Base-by-base conservation (phyloP, 2,329 filamentous ascomycete genomes). In the Pseudogymnoascus sp. region DNA sequence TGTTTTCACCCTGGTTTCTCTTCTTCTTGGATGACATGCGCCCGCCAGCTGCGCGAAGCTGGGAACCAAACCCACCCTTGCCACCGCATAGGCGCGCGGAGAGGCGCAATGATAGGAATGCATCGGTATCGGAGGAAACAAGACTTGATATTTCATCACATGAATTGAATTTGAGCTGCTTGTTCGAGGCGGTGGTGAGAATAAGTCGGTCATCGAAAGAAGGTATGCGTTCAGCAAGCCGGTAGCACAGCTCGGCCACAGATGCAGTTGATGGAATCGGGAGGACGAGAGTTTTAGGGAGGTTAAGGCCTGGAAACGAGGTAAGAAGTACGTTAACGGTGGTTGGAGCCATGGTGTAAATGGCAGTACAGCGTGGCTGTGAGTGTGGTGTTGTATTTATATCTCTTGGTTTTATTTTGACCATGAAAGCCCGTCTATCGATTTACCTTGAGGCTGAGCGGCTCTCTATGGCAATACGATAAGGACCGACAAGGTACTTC, bases 51-150 rank as follows among this genome's bases (percentile, higher is more conserved):
- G 95, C 94, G 71, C 95, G 90, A 37, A 99, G 86, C 74, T 99
- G 95, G 1, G 93, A 97, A 60, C 94, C 94, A 73, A 99, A 99
- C 70, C 94, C 94, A 74, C 94, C 94, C 73, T 99, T 99, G 72
- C 95, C 95, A 77, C 95, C 94, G 68, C 88, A 89, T 38, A 97
- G 77, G 5, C 89, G 88, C 1, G 87, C 79, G 6, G 86, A 87
- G 30, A 99, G 84, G 60, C 92, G 90, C 3, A 99, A 82, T 0
- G 92, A 87, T 14, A 99, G 80, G 66, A 97, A 87, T 35, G 85
- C 85, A 77, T 88, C 84, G 60, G 82, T 65, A 4, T 70, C 67
- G 35, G 73, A 71, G 3, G 81, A 77, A 37, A 94, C 80, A 18
- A 92, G 81, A 11, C 80, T 79, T 9, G 83, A 82, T 28, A 95